Evolutionary conservation across 2,329 filamentous ascomycete genomes (phyloP), one percentile per base, ranked within the genome.

Genomic region (Zymoseptoria tritici): DNA sequence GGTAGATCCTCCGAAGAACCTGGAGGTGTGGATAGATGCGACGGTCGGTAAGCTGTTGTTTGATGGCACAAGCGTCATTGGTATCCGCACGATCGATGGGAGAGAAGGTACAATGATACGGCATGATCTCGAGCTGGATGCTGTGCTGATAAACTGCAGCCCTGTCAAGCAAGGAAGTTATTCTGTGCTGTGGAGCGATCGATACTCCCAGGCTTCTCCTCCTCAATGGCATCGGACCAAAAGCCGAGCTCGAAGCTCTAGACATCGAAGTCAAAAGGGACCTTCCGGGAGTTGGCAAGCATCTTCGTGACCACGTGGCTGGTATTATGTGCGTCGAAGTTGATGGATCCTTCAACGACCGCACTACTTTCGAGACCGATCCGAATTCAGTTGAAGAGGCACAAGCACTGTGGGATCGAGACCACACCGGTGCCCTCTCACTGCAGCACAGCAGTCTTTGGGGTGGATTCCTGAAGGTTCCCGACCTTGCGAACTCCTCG

Each of bases 281-380:
- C 66, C 77, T 85, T 42, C 80, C 82, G 9, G 82, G 82, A 53
- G 82, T 86, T 9, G 83, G 83, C 58, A 80, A 83, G 73, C 85
- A 85, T 70, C 76, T 85, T 29, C 76, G 83, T 64, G 83, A 86
- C 67, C 83, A 86, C 69, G 36, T 46, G 16, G 36, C 36, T 16
- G 80, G 81, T 2, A 72, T 1, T 69, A 46, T 46, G 36, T 46
- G 13, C 36, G 36, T 46, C 13, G 36, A 46, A n/a, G 36, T 46
- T 1, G 36, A 46, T 6, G 81, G 81, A 49, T 79, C 0, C 75
- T 80, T 57, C 74, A 81, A 16, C 79, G 80, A 55, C 73, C 77
- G 57, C 68, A 57, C 56, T 2, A 19, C 73, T 8, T 65, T 71
- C 24, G 22, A 49, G 49, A 49, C n/a, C 13, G 52, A 42, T 13